Base-by-base conservation (phyloP, 192 early-diverging fungal species). In the Gorgonomyces haynaldii region DNA sequence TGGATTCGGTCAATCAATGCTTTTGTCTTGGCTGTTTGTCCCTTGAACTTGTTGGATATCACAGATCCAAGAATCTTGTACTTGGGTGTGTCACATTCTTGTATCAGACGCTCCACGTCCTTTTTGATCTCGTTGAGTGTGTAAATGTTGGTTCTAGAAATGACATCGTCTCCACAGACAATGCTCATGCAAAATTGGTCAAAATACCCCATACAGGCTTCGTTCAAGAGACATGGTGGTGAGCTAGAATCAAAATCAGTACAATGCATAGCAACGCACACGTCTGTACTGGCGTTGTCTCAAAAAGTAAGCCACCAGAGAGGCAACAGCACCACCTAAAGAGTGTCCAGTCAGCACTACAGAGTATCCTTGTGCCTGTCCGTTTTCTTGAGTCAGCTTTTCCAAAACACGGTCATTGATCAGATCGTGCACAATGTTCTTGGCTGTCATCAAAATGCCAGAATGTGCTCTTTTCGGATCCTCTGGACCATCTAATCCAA, bases 161-260 rank as follows among this genome's bases (percentile, higher is more conserved):
- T 58, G 20, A 58, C 27, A 37, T 66, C 62, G 40, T 67, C 65
- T 19, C 65, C 65, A 30, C 44, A 57, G 31, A 66, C 57, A 10
- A 67, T 43, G 10, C 47, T 52, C n/a, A 65, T 60, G 29, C 56
- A 59, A 41, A 67, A 67, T 17, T 54, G 20, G 40, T 66, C 56
- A 36, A 66, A 66, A 4, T 29, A 15, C 5, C 6, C n/a, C n/a
- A n/a, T n/a, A n/a, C n/a, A n/a, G n/a, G n/a, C n/a, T n/a, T n/a
- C n/a, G n/a, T n/a, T n/a, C n/a, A n/a, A n/a, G n/a, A n/a, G n/a
- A n/a, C n/a, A n/a, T n/a, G n/a, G n/a, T n/a, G n/a, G n/a, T n/a
- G n/a, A n/a, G n/a, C n/a, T n/a, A n/a, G n/a, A n/a, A n/a, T n/a
- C n/a, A n/a, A n/a, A n/a, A n/a, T n/a, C n/a, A n/a, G n/a, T n/a